Conservation (phyloP, 2,329 filamentous ascomycete genomes). For the Sporothrix humicola region DNA sequence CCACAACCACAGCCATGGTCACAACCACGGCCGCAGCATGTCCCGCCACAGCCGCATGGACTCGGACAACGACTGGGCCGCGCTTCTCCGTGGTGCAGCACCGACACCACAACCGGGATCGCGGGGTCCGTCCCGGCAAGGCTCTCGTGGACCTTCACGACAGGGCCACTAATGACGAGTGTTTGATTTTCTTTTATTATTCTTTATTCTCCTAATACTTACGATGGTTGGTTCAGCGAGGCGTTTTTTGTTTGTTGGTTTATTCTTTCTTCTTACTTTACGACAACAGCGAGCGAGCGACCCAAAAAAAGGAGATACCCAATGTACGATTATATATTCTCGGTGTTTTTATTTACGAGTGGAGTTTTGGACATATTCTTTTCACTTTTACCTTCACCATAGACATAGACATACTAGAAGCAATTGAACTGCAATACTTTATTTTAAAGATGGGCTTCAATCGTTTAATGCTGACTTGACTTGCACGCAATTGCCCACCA, state of each 20-base stretch:
- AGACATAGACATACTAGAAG: background rate
- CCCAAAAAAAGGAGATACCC: slow-evolving; percentile 22
- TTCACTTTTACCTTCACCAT: background rate
- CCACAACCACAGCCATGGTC: background rate
- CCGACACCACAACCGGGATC: slow-evolving; percentile 33
- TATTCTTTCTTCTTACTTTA: background rate
- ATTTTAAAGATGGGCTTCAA: background rate
- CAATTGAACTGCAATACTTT: background rate
- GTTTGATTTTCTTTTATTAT: background rate
- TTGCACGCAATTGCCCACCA: background rate
- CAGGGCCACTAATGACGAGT: slow-evolving; percentile 5
- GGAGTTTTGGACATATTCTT: background rate
- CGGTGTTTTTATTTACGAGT: too few relatives aligned
- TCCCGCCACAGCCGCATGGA: slow-evolving; percentile 30
- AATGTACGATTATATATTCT: slow-evolving; percentile 9
- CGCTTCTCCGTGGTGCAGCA: slow-evolving; percentile 39
- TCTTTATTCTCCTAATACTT: background rate
- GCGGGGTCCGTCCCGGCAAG: slow-evolving; percentile 14
- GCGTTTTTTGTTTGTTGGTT: background rate
- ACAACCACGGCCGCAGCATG: background rate
- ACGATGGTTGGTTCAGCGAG: background rate
- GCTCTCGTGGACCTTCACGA: slow-evolving; percentile 22
- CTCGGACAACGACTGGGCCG: slow-evolving; percentile 43
- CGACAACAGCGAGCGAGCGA: slow-evolving; percentile 17
- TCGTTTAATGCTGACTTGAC: background rate